Conservation (phyloP, 768 basidiomycete species). For the Boletus pseudopeckii region DNA sequence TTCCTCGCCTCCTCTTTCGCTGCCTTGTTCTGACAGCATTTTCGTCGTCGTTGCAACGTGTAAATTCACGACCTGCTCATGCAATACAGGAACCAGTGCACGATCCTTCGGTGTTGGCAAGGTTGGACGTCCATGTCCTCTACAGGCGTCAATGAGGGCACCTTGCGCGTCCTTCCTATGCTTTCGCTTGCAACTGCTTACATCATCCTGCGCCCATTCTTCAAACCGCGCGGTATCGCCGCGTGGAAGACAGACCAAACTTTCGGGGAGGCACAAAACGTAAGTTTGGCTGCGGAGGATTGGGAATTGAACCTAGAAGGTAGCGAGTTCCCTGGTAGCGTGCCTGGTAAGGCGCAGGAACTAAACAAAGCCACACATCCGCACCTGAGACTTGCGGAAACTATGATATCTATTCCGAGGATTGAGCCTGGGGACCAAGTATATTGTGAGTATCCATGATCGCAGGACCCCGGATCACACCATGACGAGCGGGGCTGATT, state of each 20-base stretch:
- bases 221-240: conserved; percentile 37
- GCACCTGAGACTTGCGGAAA: conserved; percentile 51
- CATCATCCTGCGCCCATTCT: conserved; percentile 63
- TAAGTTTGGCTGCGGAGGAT: conserved; percentile 41
- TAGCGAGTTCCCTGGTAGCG: conserved; percentile 52
- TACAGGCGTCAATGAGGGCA: conserved; percentile 60
- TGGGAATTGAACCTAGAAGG: conserved; percentile 56
- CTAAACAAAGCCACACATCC: conserved; percentile 56
- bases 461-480: not conserved
- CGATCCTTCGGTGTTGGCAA: conserved; percentile 56
- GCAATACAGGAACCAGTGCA: conserved; percentile 45
- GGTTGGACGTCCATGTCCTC: conserved; percentile 53
- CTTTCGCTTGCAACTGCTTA: conserved; percentile 56
- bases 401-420: conserved; percentile 55
- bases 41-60: not conserved
- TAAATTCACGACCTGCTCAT: not conserved
- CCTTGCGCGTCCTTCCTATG: conserved; percentile 58
- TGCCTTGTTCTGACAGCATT: conserved; percentile 5
- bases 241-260: not conserved
- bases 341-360: conserved; percentile 53
- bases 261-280: conserved; percentile 16
- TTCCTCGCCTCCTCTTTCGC: not conserved
- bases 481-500: not conserved
- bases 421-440: conserved; percentile 66
- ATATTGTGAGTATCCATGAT: conserved; percentile 39